These are phyloP conservation scores for Tetramitus jugosus DNA, from an alignment of 208 protist species.

Conservation along the genomic window DNA sequence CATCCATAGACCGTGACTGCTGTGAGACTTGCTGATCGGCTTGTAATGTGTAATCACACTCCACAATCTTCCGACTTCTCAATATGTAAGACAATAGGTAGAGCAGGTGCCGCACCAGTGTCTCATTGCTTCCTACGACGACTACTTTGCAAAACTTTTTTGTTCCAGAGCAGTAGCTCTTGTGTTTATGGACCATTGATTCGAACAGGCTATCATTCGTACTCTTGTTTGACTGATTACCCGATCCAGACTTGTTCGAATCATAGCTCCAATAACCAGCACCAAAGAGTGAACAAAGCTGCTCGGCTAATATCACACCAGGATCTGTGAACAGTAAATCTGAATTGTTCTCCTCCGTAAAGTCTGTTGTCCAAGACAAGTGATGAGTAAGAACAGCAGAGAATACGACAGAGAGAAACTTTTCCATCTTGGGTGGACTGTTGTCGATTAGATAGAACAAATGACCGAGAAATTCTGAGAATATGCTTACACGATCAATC, in stretches of 20 bases:
- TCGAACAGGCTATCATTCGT: not conserved
- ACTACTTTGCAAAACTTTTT: conserved; percentile 16
- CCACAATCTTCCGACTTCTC: not conserved
- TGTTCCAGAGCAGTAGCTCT: not conserved
- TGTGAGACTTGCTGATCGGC: no score
- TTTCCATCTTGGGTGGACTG: not conserved
- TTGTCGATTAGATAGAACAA: not conserved
- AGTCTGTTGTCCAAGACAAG: not conserved
- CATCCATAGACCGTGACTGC: no score
- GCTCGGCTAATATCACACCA: no score
- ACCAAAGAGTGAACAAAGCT: not conserved
- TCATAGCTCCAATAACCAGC: not conserved
- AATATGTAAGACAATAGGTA: not conserved
- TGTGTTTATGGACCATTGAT: not conserved
- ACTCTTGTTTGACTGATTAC: not conserved
- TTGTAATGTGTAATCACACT: not conserved
- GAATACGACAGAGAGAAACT: not conserved
- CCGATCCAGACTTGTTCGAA: not conserved
- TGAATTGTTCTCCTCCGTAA: not conserved
- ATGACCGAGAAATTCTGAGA: not conserved
- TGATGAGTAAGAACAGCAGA: not conserved
- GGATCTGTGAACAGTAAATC: no score
- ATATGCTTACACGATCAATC: not conserved
- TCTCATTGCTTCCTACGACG: not conserved
- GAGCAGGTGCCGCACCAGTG: not conserved